These are phyloP conservation scores for Corynespora cassiicola DNA, from an alignment of 2,329 filamentous ascomycete genomes.

Conservation along the genomic window DNA sequence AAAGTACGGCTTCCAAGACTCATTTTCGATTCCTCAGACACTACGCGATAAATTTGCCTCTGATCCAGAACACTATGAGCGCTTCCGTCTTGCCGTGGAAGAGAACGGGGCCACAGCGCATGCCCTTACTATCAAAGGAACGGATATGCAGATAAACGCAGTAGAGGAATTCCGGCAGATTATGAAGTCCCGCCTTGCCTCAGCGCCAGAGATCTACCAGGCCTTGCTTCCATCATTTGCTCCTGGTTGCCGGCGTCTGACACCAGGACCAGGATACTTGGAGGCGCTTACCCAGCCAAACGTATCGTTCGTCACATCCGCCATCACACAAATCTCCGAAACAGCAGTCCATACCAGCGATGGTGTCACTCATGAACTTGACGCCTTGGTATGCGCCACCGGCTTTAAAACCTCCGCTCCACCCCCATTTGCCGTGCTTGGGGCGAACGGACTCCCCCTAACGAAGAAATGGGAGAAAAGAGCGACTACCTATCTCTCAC, in stretches of 20 bases:
- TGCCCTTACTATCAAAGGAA: conserved; percentile 42
- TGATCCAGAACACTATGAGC: conserved; percentile 38
- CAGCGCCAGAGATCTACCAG: conserved; percentile 49
- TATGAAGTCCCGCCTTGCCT: conserved; percentile 48
- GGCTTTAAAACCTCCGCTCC: conserved; percentile 50
- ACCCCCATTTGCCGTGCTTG: conserved; percentile 48
- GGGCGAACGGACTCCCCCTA: conserved; percentile 35
- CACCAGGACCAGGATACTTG: conserved; percentile 60
- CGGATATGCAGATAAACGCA: conserved; percentile 43
- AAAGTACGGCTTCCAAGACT: conserved; percentile 42
- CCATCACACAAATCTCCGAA: conserved; percentile 44
- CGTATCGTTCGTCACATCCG: conserved; percentile 43
- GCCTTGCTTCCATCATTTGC: conserved; percentile 51
- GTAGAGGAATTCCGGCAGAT: conserved; percentile 47
- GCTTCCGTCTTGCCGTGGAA: conserved; percentile 39
- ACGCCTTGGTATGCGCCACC: conserved; percentile 54
- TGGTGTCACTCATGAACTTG: conserved; percentile 45
- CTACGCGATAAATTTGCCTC: conserved; percentile 29
- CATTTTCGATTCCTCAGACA: conserved; percentile 32
- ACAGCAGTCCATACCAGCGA: conserved; percentile 50
- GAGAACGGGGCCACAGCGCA: conserved; percentile 42
- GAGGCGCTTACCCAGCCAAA: conserved; percentile 54
- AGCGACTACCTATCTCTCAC: conserved; percentile 37
- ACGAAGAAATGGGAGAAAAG: conserved; percentile 42
- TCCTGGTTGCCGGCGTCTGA: conserved; percentile 56